Conservation (phyloP, 495 filamentous ascomycete genomes). For the Rhypophila decipiens region DNA sequence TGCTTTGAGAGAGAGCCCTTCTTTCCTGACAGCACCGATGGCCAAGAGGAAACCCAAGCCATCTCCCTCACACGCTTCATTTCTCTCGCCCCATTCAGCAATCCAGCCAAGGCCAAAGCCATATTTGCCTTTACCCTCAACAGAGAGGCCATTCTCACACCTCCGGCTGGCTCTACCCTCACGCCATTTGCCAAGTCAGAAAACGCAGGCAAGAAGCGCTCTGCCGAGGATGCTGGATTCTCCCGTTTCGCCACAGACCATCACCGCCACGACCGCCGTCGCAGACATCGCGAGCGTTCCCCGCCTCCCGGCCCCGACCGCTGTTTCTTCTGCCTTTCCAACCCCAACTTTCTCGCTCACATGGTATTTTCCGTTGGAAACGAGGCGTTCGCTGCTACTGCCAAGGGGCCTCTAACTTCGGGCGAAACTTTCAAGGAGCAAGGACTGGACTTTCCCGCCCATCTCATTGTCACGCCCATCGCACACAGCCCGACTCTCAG, state of each 20-base stretch:
- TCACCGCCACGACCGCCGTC: conserved; percentile 50
- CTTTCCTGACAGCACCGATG: conserved; percentile 49
- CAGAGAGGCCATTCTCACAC: conserved; percentile 45
- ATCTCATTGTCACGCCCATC: conserved; percentile 87
- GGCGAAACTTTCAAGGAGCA: conserved; percentile 51
- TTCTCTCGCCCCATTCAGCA: conserved; percentile 71
- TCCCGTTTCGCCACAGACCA: conserved; percentile 61
- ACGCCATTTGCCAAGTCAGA: conserved; percentile 51
- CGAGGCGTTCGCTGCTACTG: conserved; percentile 79
- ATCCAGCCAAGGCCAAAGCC: conserved; percentile 68
- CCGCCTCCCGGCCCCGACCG: conserved; percentile 64
- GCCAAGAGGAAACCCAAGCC: conserved; percentile 24
- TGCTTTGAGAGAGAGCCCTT: conserved; percentile 93
- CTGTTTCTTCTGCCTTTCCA: conserved; percentile 94
- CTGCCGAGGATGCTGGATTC: conserved; percentile 51
- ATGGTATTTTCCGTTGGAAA: conserved; percentile 82
- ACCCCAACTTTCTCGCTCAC: conserved; percentile 72
- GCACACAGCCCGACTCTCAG: conserved; percentile 54
- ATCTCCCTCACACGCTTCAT: conserved; percentile 77
- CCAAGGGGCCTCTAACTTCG: conserved; percentile 81
- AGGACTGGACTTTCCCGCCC: conserved; percentile 67
- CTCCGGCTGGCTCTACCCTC: conserved; percentile 63
- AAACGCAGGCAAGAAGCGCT: conserved; percentile 48
- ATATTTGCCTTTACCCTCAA: conserved; percentile 84
- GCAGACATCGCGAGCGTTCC: conserved; percentile 36